A percentile compares a stretch with the other conserved stretches of the same genome.
These are phyloP conservation scores for Dipodascus geniculatus DNA, from an alignment of 805 yeast species.

Conservation along the genomic window DNA sequence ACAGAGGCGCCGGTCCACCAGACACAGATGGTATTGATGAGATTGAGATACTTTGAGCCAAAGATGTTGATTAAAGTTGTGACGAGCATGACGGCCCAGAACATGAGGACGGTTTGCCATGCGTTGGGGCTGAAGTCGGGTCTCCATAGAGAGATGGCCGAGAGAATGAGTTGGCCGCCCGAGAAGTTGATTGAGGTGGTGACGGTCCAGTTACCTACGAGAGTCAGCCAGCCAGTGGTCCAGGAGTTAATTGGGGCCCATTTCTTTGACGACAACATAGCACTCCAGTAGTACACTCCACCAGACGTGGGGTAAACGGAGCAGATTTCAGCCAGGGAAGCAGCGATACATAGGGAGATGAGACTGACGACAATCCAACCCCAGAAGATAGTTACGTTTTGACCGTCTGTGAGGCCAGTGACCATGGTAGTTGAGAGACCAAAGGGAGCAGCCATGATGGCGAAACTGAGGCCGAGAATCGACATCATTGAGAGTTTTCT, in stretches of 20 bases:
- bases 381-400: slow-evolving; percentile 60
- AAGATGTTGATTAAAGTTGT: slow-evolving; percentile 10
- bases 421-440: slow-evolving; percentile 66
- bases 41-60: slow-evolving; percentile 13
- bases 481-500: slow-evolving; percentile 59
- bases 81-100: slow-evolving; percentile 12
- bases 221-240: slow-evolving; percentile 26
- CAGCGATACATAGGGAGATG: slow-evolving; percentile 51
- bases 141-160: slow-evolving; percentile 4
- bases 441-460: slow-evolving; percentile 72
- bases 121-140: slow-evolving; percentile 18
- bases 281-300: slow-evolving; percentile 15
- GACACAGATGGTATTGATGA: slow-evolving; percentile 14
- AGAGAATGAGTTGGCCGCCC: slow-evolving; percentile 7
- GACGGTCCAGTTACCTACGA: slow-evolving; percentile 42
- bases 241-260: slow-evolving; percentile 39
- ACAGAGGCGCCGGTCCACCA: slow-evolving; percentile 13
- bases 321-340: slow-evolving; percentile 60
- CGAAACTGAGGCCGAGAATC: slow-evolving; percentile 55
- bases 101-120: slow-evolving; percentile 13
- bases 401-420: slow-evolving; percentile 64
- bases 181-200: slow-evolving; percentile 11
- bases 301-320: slow-evolving; percentile 19
- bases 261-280: slow-evolving; percentile 24
- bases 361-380: slow-evolving; percentile 63